A percentile compares a stretch with the other conserved stretches of the same genome.
phyloP scores from a whole-genome alignment of 2,329 filamentous ascomycete genomes.

The Xylariaceae sp. region DNA sequence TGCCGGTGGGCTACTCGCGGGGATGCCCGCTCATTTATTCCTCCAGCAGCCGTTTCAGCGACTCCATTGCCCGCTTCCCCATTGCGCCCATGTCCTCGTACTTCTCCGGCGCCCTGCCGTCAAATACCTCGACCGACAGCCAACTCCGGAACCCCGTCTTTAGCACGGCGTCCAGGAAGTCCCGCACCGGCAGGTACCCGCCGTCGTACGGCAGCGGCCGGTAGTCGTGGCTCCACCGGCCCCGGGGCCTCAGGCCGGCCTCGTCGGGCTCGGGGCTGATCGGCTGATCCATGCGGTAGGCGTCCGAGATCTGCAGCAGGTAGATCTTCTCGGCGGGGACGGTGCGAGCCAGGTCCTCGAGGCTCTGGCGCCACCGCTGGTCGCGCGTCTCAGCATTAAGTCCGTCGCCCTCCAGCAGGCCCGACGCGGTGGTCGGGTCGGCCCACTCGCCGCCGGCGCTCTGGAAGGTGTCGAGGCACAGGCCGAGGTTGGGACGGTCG shows the following conservation, averaged over 20 bases:
- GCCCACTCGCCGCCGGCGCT: slow-evolving; percentile 65
- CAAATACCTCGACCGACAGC: slow-evolving; percentile 66
- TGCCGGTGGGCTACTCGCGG: too few relatives aligned
- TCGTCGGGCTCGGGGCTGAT: slow-evolving; percentile 41
- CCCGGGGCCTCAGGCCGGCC: slow-evolving; percentile 50
- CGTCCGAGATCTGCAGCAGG: slow-evolving; percentile 68
- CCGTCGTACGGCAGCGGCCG: slow-evolving; percentile 62
- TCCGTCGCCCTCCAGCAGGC: slow-evolving; percentile 40
- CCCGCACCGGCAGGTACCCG: slow-evolving; percentile 61
- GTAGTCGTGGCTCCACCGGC: slow-evolving; percentile 64
- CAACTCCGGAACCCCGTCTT: slow-evolving; percentile 59
- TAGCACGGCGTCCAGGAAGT: slow-evolving; percentile 58
- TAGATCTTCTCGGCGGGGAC: slow-evolving; percentile 65
- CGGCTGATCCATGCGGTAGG: slow-evolving; percentile 54
- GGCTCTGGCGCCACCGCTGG: slow-evolving; percentile 42
- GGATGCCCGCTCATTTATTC: not conserved
- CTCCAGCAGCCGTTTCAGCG: slow-evolving; percentile 30
- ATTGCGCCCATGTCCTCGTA: slow-evolving; percentile 36
- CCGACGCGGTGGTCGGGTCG: slow-evolving; percentile 58
- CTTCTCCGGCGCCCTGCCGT: slow-evolving; percentile 45
- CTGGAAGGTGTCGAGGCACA: slow-evolving; percentile 76
- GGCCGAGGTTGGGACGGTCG: slow-evolving; percentile 57
- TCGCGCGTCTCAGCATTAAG: slow-evolving; percentile 31
- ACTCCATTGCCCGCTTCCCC: slow-evolving; percentile 43
- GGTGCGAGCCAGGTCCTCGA: slow-evolving; percentile 46